Evolutionary conservation across 2,329 filamentous ascomycete species (phyloP), one percentile per base, ranked within the genome.

Genomic region (Calonectria naviculata): DNA sequence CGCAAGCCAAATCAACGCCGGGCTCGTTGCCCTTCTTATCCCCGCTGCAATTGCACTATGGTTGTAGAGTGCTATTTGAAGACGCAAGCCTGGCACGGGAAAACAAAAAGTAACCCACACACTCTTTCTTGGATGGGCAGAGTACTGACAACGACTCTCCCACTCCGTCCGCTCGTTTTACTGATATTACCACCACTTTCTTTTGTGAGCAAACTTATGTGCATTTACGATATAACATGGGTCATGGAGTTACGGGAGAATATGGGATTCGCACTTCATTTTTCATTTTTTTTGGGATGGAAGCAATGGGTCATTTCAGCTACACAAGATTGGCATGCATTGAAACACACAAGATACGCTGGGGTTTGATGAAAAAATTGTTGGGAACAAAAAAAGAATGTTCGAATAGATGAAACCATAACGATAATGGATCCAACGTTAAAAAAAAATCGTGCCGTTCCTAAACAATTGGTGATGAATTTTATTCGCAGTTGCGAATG

Each of bases 21-120:
- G 52, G 13, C 31, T 58, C 46, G 75, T 71, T 24, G 68, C 75
- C 19, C 70, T 80, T 49, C 68, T 76, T 3, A 74, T 79, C 56
- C 75, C 84, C n/a, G 79, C 81, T 26, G 81, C 81, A 42, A 84
- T 80, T 44, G 85, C 80, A 26, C 85, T 79, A 26, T 84, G 82
- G 56, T 81, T 82, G 61, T 83, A 81, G 75, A 71, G 79, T 38
- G 79, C 78, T 42, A 76, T 81, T 19, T 24, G 31, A 58, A 58
- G 31, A 21, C 38, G 52, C 52, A 58, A 24, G 31, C 6, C 21
- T 7, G n/a, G 21, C 34, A 4, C 19, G 2, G 24, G 26, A 24
- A 4, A 36, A 12, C 26, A 17, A 26, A 19, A 34, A 38, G 21
- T 8, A 54, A 34, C 8, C 4, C 10, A 38, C 19, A n/a, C 52